These are phyloP conservation scores for Trichophyton mentagrophytes DNA, from an alignment of 2,329 filamentous ascomycete genomes.

Conservation along the genomic window DNA sequence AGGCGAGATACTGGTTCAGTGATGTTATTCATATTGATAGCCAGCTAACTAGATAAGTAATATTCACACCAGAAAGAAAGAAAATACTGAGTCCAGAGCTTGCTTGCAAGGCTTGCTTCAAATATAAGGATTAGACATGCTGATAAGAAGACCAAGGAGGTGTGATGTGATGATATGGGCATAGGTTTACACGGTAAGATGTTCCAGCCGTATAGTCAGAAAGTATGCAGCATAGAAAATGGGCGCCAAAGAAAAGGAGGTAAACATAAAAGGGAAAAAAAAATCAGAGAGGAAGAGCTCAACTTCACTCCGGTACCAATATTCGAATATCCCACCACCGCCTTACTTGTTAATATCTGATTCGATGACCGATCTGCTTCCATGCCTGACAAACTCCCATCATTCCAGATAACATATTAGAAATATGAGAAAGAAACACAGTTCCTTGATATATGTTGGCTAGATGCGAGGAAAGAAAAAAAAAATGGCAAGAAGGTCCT, in stretches of 20 bases:
- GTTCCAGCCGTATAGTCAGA: not conserved
- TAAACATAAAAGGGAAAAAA: not conserved
- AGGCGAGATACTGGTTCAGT: not conserved
- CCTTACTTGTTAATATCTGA: not conserved
- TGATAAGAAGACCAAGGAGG: not conserved
- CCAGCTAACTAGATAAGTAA: not conserved
- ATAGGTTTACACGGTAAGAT: not conserved
- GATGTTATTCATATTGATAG: not conserved
- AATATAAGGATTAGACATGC: not conserved
- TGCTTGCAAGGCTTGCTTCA: slow-evolving; percentile 1
- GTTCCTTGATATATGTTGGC: not conserved
- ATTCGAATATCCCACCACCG: not conserved
- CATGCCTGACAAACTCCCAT: not conserved
- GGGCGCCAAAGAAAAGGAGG: not conserved
- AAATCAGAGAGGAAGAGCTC: not conserved
- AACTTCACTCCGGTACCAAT: not conserved
- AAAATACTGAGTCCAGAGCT: not conserved
- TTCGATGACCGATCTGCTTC: not conserved
- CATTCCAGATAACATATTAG: not conserved
- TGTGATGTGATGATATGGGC: not conserved
- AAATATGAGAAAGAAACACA: no score
- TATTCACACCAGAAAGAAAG: not conserved
- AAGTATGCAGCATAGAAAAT: not conserved
- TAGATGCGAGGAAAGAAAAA: not conserved
- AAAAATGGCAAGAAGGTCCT: not conserved